phyloP scores from a whole-genome alignment of 1,284 basidiomycete genomes.

The Leccinum variabile region DNA sequence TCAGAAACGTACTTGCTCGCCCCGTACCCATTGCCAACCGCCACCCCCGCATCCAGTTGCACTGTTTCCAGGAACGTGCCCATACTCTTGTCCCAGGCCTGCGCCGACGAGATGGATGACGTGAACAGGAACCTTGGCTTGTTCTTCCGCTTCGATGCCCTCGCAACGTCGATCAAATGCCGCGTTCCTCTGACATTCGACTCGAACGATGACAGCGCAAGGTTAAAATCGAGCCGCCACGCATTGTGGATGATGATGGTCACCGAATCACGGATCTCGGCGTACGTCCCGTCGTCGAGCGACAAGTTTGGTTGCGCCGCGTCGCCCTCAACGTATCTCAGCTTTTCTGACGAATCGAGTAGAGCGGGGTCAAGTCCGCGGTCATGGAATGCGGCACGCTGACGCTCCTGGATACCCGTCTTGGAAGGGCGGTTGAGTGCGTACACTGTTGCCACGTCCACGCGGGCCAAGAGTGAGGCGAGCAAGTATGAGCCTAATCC shows the following conservation, averaged over 20 bases:
- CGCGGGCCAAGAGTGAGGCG: slow-evolving; percentile 18
- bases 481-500: slow-evolving; percentile 34
- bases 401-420: slow-evolving; percentile 23
- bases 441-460: slow-evolving; percentile 30
- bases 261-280: slow-evolving; percentile 25
- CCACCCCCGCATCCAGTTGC: slow-evolving; percentile 16
- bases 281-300: slow-evolving; percentile 24
- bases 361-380: slow-evolving; percentile 32
- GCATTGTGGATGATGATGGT: slow-evolving; percentile 23
- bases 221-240: slow-evolving; percentile 37
- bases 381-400: slow-evolving; percentile 31
- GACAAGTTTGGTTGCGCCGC: slow-evolving; percentile 26
- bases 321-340: slow-evolving; percentile 34
- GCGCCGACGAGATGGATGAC: slow-evolving; percentile 28
- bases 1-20: slow-evolving; percentile 29
- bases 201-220: slow-evolving; percentile 37
- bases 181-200: slow-evolving; percentile 31
- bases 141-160: slow-evolving; percentile 22
- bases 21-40: slow-evolving; percentile 24
- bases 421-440: slow-evolving; percentile 34
- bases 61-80: slow-evolving; percentile 26
- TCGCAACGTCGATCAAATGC: slow-evolving; percentile 36
- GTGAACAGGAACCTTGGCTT: slow-evolving; percentile 35
- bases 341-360: slow-evolving; percentile 29
- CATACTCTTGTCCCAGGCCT: slow-evolving; percentile 22